A percentile compares a stretch with the other conserved stretches of the same genome.
These are phyloP conservation scores for Dalbergia cochinchinensis DNA, from an alignment of 306 rosid genomes.

Conservation along the genomic window DNA sequence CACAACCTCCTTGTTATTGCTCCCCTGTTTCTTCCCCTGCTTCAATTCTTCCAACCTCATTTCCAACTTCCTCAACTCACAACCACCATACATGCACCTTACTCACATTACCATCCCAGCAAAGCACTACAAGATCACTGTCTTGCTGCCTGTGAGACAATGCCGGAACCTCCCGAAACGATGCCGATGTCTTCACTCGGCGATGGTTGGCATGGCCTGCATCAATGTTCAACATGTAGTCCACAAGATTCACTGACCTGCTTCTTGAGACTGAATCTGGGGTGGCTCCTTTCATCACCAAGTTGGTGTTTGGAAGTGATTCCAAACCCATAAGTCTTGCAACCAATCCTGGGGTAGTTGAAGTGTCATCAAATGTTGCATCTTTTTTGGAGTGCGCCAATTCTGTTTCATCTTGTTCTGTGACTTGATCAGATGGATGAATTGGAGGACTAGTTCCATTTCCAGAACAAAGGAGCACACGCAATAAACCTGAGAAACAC, in stretches of 20 bases:
- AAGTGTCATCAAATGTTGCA: not conserved
- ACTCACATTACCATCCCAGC: slow-evolving; percentile 46
- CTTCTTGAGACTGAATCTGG: slow-evolving; percentile 70
- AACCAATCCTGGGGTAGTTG: slow-evolving; percentile 59
- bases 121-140: slow-evolving; percentile 51
- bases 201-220: slow-evolving; percentile 51
- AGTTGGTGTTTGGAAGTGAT: slow-evolving; percentile 67
- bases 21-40: slow-evolving; percentile 56
- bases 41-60: slow-evolving; percentile 47
- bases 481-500: slow-evolving; percentile 60
- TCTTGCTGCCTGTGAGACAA: slow-evolving; percentile 20
- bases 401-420: slow-evolving; percentile 28
- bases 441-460: slow-evolving; percentile 63
- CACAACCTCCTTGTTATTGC: slow-evolving; percentile 27
- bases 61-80: slow-evolving; percentile 39
- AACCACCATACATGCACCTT: slow-evolving; percentile 35
- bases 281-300: slow-evolving; percentile 43
- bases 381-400: slow-evolving; percentile 11
- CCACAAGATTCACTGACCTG: slow-evolving; percentile 74
- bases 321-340: slow-evolving; percentile 92
- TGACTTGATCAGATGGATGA: slow-evolving; percentile 64
- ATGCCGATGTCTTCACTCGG: slow-evolving; percentile 66
- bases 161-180: slow-evolving; percentile 77
- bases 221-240: slow-evolving; percentile 73
- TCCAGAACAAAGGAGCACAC: slow-evolving; percentile 63